Conservation (phyloP, 2,329 filamentous ascomycete genomes). For the Truncatella angustata region DNA sequence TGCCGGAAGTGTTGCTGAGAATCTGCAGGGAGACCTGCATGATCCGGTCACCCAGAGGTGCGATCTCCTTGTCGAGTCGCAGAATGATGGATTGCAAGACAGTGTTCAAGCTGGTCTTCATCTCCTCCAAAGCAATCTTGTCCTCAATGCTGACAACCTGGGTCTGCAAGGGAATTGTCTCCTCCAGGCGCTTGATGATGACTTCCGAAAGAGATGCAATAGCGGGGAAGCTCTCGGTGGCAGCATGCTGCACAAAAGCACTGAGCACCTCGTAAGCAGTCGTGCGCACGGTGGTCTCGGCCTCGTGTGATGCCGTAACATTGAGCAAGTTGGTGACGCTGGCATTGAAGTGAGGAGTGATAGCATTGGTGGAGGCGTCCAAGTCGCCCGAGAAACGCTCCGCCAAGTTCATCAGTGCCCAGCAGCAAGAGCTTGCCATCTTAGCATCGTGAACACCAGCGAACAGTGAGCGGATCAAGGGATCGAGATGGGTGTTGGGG, state of each 20-base stretch:
- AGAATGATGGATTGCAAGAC: slow-evolving; percentile 90
- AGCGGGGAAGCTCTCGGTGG: slow-evolving; percentile 77
- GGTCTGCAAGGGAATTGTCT: slow-evolving; percentile 82
- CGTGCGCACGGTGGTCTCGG: slow-evolving; percentile 86
- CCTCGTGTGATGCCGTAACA: slow-evolving; percentile 79
- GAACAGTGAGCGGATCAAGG: slow-evolving; percentile 86
- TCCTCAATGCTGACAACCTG: slow-evolving; percentile 98
- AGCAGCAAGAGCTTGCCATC: slow-evolving; percentile 98
- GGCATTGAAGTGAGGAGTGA: slow-evolving; percentile 90
- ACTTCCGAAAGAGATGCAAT: slow-evolving; percentile 83
- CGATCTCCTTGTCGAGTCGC: slow-evolving; percentile 86
- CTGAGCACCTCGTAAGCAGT: slow-evolving; percentile 97
- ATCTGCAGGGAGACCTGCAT: slow-evolving; percentile 87
- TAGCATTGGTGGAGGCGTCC: slow-evolving; percentile 72
- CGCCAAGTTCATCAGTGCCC: slow-evolving; percentile 97
- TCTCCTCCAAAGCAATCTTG: slow-evolving; percentile 91
- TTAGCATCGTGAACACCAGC: slow-evolving; percentile 86
- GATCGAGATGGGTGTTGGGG: slow-evolving; percentile 75
- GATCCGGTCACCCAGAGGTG: slow-evolving; percentile 86
- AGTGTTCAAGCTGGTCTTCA: slow-evolving; percentile 92
- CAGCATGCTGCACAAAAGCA: slow-evolving; percentile 88
- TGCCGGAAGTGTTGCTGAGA: slow-evolving; percentile 71
- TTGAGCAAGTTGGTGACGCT: slow-evolving; percentile 82
- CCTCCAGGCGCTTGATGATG: slow-evolving; percentile 85
- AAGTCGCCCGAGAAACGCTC: slow-evolving; percentile 90